phyloP scores from a whole-genome alignment of 2,329 filamentous ascomycete species.

The Dothidotthia symphoricarpi region DNA sequence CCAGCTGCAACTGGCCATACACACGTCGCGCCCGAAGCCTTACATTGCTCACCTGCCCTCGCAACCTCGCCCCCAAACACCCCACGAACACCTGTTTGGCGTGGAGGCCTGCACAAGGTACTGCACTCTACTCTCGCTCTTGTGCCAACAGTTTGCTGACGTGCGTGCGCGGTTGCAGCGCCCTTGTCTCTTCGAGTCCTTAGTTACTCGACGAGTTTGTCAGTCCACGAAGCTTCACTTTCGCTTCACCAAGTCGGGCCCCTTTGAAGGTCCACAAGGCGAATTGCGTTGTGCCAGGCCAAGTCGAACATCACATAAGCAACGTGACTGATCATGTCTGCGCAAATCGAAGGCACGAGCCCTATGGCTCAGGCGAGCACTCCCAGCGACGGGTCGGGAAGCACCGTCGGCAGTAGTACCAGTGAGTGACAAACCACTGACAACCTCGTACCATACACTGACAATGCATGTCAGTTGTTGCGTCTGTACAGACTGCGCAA shows the following conservation, averaged over 20 bases:
- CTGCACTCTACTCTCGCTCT: constrained; percentile 2
- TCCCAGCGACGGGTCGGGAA: constrained; percentile 31
- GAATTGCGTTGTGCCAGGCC: constrained; percentile 12
- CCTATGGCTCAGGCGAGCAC: constrained; percentile 29
- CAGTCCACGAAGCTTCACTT: constrained; percentile 1
- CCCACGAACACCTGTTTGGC: constrained; percentile 6
- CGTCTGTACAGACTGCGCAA: constrained; percentile 35
- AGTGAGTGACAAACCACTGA: constrained; percentile 23
- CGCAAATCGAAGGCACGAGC: constrained; percentile 24
- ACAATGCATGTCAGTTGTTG: constrained; percentile 20
- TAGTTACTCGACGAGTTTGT: too few relatives aligned
- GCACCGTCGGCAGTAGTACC: constrained; percentile 31
- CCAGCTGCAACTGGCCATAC: constrained; percentile 9
- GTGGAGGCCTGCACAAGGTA: constrained; percentile 18
- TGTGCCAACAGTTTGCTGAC: constrained; percentile 21
- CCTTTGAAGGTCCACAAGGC: constrained; percentile 3
- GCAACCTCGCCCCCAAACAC: constrained; percentile 4
- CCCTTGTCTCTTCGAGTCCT: constrained; percentile 16
- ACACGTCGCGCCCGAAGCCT: constrained; percentile 8
- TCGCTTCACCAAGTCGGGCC: background rate
- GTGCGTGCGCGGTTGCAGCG: constrained; percentile 17
- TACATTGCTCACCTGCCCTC: constrained; percentile 15
- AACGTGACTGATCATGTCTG: constrained; percentile 17
- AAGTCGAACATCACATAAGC: constrained; percentile 7
- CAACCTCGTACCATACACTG: constrained; percentile 12